These are phyloP conservation scores for Mycocentrospora acerina DNA, from an alignment of 2,329 filamentous ascomycete genomes.

Conservation along the genomic window DNA sequence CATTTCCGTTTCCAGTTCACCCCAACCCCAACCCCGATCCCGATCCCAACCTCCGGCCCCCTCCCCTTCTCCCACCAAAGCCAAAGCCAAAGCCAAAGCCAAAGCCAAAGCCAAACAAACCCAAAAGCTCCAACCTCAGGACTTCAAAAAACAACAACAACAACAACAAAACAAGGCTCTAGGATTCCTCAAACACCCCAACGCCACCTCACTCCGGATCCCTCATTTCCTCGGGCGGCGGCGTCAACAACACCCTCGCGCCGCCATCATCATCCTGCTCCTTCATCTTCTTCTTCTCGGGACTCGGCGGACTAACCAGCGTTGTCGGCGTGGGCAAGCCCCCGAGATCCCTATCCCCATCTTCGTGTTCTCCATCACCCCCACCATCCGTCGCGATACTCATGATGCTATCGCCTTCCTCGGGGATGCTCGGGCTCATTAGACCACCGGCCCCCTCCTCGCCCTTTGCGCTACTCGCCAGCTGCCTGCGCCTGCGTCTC, in stretches of 20 bases:
- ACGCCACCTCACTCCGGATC: no score
- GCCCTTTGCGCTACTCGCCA: constrained; percentile 33
- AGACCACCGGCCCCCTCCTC: constrained; percentile 28
- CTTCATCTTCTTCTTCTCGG: constrained; percentile 30
- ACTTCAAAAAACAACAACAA: no score
- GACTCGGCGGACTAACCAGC: constrained; percentile 42
- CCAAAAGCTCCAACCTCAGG: no score
- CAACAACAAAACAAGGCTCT: no score
- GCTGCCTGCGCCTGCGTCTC: constrained; percentile 59
- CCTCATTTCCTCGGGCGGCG: constrained; percentile 29
- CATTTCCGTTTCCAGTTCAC: no score
- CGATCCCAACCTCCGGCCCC: no score
- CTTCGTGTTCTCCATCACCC: constrained; percentile 10
- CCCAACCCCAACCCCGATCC: no score
- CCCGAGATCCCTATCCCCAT: constrained; percentile 4
- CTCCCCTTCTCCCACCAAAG: no score
- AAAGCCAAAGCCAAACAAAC: no score
- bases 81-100: no score
- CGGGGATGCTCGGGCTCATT: constrained; percentile 37
- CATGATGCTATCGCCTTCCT: constrained; percentile 22
- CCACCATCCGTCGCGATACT: constrained; percentile 7
- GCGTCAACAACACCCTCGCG: constrained; percentile 32
- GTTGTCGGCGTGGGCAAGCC: constrained; percentile 32
- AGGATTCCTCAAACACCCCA: no score
- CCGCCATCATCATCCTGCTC: no score